Percentiles rank a stretch among this genome's conserved stretches.
Evolutionary conservation across 306 rosid species (phyloP).

Genomic region (Macrotyloma uniflorum): DNA sequence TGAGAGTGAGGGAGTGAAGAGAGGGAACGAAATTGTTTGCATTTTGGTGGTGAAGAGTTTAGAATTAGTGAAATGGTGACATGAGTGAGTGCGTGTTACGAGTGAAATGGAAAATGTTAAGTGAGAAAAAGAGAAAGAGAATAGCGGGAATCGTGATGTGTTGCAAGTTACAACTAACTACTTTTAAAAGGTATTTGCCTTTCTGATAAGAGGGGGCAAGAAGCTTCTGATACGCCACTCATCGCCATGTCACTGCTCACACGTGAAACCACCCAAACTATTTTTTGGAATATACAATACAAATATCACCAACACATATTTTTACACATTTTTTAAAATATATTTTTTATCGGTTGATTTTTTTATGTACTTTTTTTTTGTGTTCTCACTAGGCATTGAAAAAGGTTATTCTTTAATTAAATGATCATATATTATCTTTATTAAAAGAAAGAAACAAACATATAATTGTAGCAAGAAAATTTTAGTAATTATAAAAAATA

Average conservation of each 20-base stretch:
- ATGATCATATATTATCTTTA: no score
- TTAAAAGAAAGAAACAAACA: no score
- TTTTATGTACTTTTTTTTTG: no score
- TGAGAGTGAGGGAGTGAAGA: slow-evolving; percentile 29
- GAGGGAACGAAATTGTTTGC: slow-evolving; percentile 48
- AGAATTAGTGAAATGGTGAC: neutral
- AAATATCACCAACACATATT: no score
- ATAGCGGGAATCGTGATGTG: slow-evolving; percentile 36
- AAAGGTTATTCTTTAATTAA: no score
- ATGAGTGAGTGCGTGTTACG: neutral
- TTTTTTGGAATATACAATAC: neutral
- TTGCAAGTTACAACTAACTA: slow-evolving; percentile 2
- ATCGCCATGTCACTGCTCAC: neutral
- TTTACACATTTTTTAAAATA: no score
- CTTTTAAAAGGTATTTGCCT: slow-evolving; percentile 1
- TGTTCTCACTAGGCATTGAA: no score
- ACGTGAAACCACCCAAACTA: neutral
- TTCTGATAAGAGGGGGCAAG: slow-evolving; percentile 1
- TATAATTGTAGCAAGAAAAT: no score
- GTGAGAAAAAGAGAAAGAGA: no score
- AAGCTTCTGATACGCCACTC: neutral
- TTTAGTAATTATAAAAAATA: no score
- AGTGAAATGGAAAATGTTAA: neutral
- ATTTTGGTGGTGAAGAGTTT: slow-evolving; percentile 36
- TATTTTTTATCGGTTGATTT: no score